Conservation (phyloP, 1,139 yeast species). For the Candida sanyaensis region DNA sequence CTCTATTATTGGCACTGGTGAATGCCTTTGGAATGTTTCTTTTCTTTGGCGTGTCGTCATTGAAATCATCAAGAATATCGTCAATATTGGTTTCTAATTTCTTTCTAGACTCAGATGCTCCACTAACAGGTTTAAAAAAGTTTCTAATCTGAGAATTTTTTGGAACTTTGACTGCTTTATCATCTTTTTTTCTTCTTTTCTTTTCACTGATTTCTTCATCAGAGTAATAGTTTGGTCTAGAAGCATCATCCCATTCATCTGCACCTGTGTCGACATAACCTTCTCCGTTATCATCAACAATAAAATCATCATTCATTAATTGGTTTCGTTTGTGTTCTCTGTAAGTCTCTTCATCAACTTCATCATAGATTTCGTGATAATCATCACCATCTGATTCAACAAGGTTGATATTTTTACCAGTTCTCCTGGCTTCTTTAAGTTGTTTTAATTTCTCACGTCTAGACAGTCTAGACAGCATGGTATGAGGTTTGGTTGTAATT, state of each 20-base stretch:
- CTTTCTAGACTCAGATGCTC: constrained; percentile 20
- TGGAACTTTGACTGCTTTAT: constrained; percentile 44
- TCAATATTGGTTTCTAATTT: constrained; percentile 42
- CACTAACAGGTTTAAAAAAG: constrained; percentile 49
- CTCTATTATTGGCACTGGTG: constrained; percentile 15
- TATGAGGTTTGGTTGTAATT: neutral
- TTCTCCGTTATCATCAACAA: constrained; percentile 89
- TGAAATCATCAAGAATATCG: constrained; percentile 48
- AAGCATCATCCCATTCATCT: constrained; percentile 77
- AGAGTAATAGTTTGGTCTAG: constrained; percentile 51
- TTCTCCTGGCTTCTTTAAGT: constrained; percentile 42
- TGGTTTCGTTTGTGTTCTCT: constrained; percentile 77
- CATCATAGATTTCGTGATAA: constrained; percentile 63
- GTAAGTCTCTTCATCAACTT: constrained; percentile 79
- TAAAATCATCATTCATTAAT: constrained; percentile 85
- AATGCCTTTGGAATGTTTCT: constrained; percentile 11
- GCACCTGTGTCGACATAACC: constrained; percentile 92
- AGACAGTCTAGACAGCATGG: constrained; percentile 31
- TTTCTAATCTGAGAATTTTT: constrained; percentile 53
- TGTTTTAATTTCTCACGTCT: constrained; percentile 39
- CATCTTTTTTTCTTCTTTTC: constrained; percentile 30
- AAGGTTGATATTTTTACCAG: constrained; percentile 29
- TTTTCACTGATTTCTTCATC: constrained; percentile 46
- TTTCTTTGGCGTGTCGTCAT: constrained; percentile 23
- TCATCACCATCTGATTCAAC: constrained; percentile 24